Evolutionary conservation across 23 red algal species (phyloP).

Genomic region (Agarophyton chilense): DNA sequence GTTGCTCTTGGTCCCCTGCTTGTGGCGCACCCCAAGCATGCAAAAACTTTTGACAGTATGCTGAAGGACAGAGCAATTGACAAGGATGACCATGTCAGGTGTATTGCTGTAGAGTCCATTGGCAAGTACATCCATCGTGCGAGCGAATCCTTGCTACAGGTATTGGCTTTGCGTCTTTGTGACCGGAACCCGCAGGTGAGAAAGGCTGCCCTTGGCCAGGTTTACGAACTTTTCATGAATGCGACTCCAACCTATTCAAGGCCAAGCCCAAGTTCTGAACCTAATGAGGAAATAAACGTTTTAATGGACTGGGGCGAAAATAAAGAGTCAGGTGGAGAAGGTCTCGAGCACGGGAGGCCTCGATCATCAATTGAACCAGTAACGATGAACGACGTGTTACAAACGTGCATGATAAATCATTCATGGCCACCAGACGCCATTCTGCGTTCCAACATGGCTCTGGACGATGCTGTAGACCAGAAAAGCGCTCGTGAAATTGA

Average conservation of each 20-base stretch:
- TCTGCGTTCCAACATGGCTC: neutral
- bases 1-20: too few species aligned
- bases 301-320: neutral
- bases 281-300: neutral
- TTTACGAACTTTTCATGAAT: constrained; percentile 4
- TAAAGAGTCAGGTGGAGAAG: neutral
- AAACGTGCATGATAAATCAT: neutral
- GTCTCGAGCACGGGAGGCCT: neutral
- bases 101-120: too few species aligned
- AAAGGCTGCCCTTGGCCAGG: constrained; percentile 17
- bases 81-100: too few species aligned
- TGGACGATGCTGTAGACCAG: constrained; percentile 24
- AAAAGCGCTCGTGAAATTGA: constrained; percentile 24
- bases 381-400: neutral
- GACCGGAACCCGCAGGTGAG: constrained; percentile 31
- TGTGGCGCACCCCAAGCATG: too few species aligned
- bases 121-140: too few species aligned
- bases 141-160: too few species aligned
- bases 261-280: neutral
- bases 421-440: constrained; percentile 36
- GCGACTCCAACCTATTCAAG: neutral
- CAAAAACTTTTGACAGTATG: too few species aligned
- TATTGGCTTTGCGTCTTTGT: constrained; percentile 16
- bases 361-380: neutral
- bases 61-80: too few species aligned